phyloP scores from a whole-genome alignment of 352 stramenopile genomes.

The Elongisporangium undulatum region DNA sequence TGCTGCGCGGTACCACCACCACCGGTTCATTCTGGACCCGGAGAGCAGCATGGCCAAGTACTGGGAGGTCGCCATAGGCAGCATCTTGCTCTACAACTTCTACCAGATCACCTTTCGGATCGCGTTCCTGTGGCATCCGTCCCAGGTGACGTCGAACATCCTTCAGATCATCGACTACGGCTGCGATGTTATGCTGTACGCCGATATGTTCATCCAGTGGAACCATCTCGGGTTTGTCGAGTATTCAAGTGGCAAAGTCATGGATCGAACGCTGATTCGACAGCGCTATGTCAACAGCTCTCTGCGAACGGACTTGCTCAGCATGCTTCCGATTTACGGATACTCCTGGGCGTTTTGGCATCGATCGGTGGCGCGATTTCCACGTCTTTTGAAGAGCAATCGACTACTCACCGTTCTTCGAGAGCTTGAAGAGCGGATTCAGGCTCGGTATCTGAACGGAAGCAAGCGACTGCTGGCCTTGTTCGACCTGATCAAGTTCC shows the following conservation, averaged over 20 bases:
- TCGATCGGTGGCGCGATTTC: constrained; percentile 7
- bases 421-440: constrained; percentile 11
- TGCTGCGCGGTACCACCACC: constrained; percentile 10
- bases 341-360: constrained; percentile 18
- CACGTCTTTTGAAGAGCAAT: constrained; percentile 11
- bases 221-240: constrained; percentile 11
- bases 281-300: constrained; percentile 17
- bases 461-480: constrained; percentile 8
- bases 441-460: constrained; percentile 5
- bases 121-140: constrained; percentile 12
- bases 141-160: constrained; percentile 2
- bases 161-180: constrained; percentile 13
- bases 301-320: constrained; percentile 26
- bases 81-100: constrained; percentile 22
- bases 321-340: constrained; percentile 37
- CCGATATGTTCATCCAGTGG: constrained; percentile 14
- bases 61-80: constrained; percentile 3
- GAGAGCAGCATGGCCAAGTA: not conserved
- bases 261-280: constrained; percentile 31
- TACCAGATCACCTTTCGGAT: constrained; percentile 20
- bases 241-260: constrained; percentile 24
- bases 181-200: constrained; percentile 10
- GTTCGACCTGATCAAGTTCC: constrained; percentile 22
- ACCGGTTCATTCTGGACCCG: constrained; percentile 7
- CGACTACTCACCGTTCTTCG: constrained; percentile 12